Conservation (phyloP, 164 flowering plant genomes). For the Stephania yunnanensis region DNA sequence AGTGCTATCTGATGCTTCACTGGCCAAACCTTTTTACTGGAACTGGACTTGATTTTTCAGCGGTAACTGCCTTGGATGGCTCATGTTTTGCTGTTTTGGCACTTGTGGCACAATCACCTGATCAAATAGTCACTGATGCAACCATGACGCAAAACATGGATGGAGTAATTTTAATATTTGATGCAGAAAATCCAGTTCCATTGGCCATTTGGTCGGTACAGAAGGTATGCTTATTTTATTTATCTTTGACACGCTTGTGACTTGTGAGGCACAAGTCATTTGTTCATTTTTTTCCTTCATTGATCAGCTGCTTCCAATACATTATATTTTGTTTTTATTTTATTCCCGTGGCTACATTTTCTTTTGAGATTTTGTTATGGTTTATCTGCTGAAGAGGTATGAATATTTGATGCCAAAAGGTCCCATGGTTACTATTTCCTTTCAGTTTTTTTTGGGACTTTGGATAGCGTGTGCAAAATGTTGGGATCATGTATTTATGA, state of each 20-base stretch:
- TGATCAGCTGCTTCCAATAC: neutral
- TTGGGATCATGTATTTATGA: too few relatives aligned
- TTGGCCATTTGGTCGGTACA: slow-evolving; percentile 64
- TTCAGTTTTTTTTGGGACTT: neutral
- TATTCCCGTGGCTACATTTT: neutral
- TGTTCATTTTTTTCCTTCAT: neutral
- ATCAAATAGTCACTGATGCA: slow-evolving; percentile 18
- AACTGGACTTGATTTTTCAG: slow-evolving; percentile 29
- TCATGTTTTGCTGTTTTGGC: slow-evolving; percentile 71
- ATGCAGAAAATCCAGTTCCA: slow-evolving; percentile 57
- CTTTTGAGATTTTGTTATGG: neutral
- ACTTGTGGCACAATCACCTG: slow-evolving; percentile 37
- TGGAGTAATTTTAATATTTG: slow-evolving; percentile 68
- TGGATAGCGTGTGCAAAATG: too few relatives aligned
- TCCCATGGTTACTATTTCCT: neutral
- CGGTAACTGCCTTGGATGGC: slow-evolving; percentile 41
- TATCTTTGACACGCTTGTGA: neutral
- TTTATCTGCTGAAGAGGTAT: neutral
- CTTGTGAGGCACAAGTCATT: neutral
- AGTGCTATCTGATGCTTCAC: neutral
- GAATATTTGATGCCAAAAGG: neutral
- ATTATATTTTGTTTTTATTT: neutral
- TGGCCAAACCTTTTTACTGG: neutral
- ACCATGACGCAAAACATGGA: slow-evolving; percentile 28
- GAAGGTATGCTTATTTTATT: slow-evolving; percentile 45